Base-by-base conservation (phyloP, 2,329 filamentous ascomycete species). In the Delphinella strobiligena region DNA sequence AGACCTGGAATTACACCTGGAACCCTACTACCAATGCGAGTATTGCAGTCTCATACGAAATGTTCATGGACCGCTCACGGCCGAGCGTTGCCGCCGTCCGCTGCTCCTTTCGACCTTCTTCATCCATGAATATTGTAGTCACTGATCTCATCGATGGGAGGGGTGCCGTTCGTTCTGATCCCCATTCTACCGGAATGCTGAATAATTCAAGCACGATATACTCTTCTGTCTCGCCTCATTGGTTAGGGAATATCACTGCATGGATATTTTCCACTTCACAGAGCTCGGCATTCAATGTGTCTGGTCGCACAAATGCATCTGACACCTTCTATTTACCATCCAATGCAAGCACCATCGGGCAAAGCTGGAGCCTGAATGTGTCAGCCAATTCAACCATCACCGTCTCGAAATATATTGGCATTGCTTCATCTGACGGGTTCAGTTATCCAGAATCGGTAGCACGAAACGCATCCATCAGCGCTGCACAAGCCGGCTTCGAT, bases 381-480 rank as follows among this genome's bases (percentile, higher is more conserved):
- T 60, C 59, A 19, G 67, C 69, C 2, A 71, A 72, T 1, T 51
- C 72, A 46, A 67, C 67, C 1, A 64, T 72, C 3, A 71, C 65
- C 1, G 58, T 84, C 34, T 72, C 68, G 34, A 86, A 86, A 51
- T 84, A 71, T 47, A 67, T 85, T 12, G 81, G 81, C 19, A 71
- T 68, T 36, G 80, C 81, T 3, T 82, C 80, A 1, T 72, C 71
- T 0, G 81, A 85, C 55, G 79, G 77, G 0, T 85, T 83, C 50
- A 45, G 60, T 0, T 60, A 79, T 45, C 72, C 80, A 0, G 61
- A 71, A 42, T 49, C 54, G 2, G 63, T 67, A 1, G 81, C 81
- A 2, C 64, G 65, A 42, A 54, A 66, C 4, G 78, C 77, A 2
- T 74, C 72, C 1, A 51, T 62, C 4, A 55, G 59, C 2, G 78